Evolutionary conservation across 352 stramenopile species (phyloP).

Genomic region (Globisporangium nunn): DNA sequence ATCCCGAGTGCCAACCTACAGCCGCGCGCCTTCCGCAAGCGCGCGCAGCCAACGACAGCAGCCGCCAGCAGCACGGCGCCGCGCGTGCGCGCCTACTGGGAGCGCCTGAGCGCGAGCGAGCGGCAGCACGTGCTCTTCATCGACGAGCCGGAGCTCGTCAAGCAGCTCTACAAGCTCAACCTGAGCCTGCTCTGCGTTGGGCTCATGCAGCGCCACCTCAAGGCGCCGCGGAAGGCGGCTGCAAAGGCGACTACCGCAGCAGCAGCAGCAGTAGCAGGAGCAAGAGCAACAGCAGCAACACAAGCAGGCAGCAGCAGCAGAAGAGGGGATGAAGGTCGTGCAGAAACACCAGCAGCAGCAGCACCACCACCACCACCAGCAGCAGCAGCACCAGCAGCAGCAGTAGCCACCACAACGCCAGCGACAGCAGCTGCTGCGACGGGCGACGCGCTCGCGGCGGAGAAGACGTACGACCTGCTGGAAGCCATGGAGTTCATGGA

Average conservation of each 20-base stretch:
- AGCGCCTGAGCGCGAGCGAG: slow-evolving; percentile 49
- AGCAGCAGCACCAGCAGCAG: background rate
- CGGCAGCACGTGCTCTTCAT: slow-evolving; percentile 75
- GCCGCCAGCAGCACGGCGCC: slow-evolving; percentile 4
- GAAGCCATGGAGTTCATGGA: slow-evolving; percentile 89
- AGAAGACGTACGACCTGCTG: slow-evolving; percentile 79
- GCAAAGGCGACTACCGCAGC: background rate
- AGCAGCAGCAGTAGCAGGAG: background rate
- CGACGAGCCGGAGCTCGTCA: slow-evolving; percentile 75
- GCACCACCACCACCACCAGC: background rate
- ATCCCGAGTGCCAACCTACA: background rate
- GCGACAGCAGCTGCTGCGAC: background rate
- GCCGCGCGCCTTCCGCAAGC: slow-evolving; percentile 24
- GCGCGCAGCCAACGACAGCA: slow-evolving; percentile 19
- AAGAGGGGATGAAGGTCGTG: background rate
- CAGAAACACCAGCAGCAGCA: background rate
- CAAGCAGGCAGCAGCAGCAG: slow-evolving; percentile 1
- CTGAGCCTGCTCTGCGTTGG: slow-evolving; percentile 76
- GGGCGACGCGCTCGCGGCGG: slow-evolving; percentile 16
- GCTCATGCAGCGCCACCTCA: slow-evolving; percentile 78
- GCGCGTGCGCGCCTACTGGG: slow-evolving; percentile 57
- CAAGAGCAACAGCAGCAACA: background rate
- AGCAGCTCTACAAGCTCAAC: slow-evolving; percentile 86
- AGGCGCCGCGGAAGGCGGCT: slow-evolving; percentile 24
- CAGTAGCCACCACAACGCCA: background rate